Evolutionary conservation across 208 protist species (phyloP), one percentile per base, ranked within the genome.

Genomic region (Acanthamoeba royreba): DNA sequence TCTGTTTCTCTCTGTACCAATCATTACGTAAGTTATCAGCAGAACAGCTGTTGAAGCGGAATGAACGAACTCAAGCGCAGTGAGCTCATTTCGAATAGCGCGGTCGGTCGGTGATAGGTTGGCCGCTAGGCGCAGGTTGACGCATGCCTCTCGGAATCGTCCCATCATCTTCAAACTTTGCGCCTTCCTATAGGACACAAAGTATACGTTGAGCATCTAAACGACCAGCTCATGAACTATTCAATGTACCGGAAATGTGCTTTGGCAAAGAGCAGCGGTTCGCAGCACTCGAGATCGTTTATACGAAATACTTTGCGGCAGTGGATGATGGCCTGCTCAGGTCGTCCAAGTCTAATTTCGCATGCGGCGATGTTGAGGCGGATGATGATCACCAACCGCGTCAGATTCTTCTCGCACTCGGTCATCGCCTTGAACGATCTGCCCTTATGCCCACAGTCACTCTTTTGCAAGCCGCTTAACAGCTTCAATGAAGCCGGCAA

Each of bases 301-400:
- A 87, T 87, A 45, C 43, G 79, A 13, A 87, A 4, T 38, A 87
- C 79, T 31, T 58, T 52, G 46, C 49, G 79, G 17, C 79, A 87
- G 13, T 58, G 49, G 9, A 58, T 33, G 43, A 87, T n/a, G 79
- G 79, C 79, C 79, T 87, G 43, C 28, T 7, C 11, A 45, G 43
- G 43, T 17, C 49, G n/a, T 9, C 49, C 46, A 2, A 87, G 43
- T 25, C 49, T 4, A 22, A 87, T 38, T 15, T 33, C 79, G 43
- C 79, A 87, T n/a, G 79, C 79, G 22, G 79, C 79, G 17, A 87
- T 22, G 43, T 87, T 87, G 79, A 87, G 79, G 9, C 43, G 79
- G 43, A 52, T 35, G 46, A 87, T 58, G 49, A 87, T 87, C 49
- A 58, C 49, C 46, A 87, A 45, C 43, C 79, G 43, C 49, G 47